Evolutionary conservation across 2,329 filamentous ascomycete species (phyloP).

Genomic region (Setomelanomma holmii): DNA sequence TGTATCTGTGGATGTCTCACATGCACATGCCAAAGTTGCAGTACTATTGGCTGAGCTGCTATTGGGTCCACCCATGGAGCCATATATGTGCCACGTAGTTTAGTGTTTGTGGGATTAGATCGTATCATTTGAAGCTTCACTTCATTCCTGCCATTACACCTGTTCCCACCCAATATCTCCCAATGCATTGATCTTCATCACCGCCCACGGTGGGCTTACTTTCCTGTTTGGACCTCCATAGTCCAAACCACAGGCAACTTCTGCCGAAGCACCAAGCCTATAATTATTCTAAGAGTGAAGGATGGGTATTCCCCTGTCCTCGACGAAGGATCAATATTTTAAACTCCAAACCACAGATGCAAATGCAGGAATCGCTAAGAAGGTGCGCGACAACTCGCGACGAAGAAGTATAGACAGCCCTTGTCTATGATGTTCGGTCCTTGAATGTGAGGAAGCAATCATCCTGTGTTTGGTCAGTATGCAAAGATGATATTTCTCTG

Average conservation of each 20-base stretch:
- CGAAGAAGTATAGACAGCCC: slow-evolving; percentile 1
- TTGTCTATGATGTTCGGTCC: slow-evolving; percentile 34
- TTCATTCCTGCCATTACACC: slow-evolving; percentile 22
- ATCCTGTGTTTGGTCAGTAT: slow-evolving; percentile 62
- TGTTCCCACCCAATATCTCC: slow-evolving; percentile 3
- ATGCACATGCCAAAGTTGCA: background rate
- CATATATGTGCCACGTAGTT: background rate
- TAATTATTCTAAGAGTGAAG: slow-evolving; percentile 39
- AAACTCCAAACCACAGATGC: slow-evolving; percentile 29
- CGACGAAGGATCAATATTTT: slow-evolving; percentile 23
- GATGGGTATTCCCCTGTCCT: slow-evolving; percentile 15
- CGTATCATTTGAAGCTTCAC: background rate
- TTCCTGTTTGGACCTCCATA: slow-evolving; percentile 1
- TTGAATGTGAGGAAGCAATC: slow-evolving; percentile 81
- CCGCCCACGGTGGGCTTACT: slow-evolving; percentile 8
- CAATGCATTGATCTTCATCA: slow-evolving; percentile 10
- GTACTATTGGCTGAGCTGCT: background rate
- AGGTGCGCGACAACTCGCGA: slow-evolving; percentile 27
- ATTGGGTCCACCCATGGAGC: too few species aligned
- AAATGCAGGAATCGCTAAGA: slow-evolving; percentile 34
- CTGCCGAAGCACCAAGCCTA: slow-evolving; percentile 16
- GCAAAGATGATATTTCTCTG: background rate
- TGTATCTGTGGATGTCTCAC: too few species aligned
- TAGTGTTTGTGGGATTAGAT: background rate
- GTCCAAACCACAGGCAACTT: slow-evolving; percentile 5